A percentile compares a stretch with the other conserved stretches of the same genome.
Evolutionary conservation across 371 early-diverging fungal genomes (phyloP).

Genomic region (Mortierella polycephala): DNA sequence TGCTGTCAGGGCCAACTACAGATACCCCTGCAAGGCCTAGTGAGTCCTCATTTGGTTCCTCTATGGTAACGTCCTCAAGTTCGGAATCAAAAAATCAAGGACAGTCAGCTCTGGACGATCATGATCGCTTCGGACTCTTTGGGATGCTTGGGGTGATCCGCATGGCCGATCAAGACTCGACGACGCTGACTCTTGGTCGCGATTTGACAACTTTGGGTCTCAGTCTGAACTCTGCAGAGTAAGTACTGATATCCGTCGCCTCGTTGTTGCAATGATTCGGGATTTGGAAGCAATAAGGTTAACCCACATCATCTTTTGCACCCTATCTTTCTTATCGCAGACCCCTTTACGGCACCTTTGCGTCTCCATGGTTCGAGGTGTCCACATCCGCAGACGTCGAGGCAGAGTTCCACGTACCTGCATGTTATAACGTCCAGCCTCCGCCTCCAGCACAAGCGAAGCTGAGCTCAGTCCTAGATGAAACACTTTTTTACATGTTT

Average conservation of each 20-base stretch:
- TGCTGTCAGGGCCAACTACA: slow-evolving; percentile 3
- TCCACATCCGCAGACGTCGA: slow-evolving; percentile 62
- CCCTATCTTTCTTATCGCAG: slow-evolving; percentile 38
- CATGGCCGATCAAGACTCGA: slow-evolving; percentile 76
- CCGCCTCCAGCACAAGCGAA: slow-evolving; percentile 80
- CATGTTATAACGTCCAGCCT: slow-evolving; percentile 74
- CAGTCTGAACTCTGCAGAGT: slow-evolving; percentile 78
- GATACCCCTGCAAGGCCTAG: slow-evolving; percentile 9
- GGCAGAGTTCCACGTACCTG: slow-evolving; percentile 81
- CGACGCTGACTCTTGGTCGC: slow-evolving; percentile 77
- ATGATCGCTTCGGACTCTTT: slow-evolving; percentile 70
- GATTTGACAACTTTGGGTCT: slow-evolving; percentile 85
- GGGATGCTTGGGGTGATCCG: slow-evolving; percentile 82
- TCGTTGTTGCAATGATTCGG: not conserved
- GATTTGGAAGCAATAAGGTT: not conserved
- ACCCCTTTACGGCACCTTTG: slow-evolving; percentile 82
- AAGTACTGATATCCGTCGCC: slow-evolving; percentile 31
- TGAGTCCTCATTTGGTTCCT: not conserved
- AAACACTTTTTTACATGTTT: slow-evolving; percentile 95
- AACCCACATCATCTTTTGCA: not conserved
- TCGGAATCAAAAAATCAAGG: slow-evolving; percentile 7
- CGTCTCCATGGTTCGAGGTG: slow-evolving; percentile 83
- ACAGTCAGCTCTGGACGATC: slow-evolving; percentile 20
- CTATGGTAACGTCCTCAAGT: not conserved
- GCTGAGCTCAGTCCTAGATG: slow-evolving; percentile 81